phyloP scores from a whole-genome alignment of 345 rosid genomes.

The Boechera divaricarpa region DNA sequence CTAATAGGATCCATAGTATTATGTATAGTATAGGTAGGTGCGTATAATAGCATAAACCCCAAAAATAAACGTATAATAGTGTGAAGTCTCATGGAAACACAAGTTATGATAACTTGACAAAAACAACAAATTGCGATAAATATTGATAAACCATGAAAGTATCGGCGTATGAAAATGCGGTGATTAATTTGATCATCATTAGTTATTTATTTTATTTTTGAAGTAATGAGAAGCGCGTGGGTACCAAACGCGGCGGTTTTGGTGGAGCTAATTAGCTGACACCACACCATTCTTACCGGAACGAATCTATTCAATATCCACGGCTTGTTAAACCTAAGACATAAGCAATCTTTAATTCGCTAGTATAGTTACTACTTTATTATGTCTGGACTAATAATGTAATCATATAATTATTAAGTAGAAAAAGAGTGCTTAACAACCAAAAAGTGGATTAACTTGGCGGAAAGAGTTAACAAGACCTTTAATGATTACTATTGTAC shows the following conservation, averaged over 20 bases:
- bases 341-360: neutral
- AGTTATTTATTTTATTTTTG: neutral
- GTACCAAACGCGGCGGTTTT: neutral
- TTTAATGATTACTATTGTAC: slow-evolving; percentile 32
- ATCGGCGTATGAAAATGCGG: slow-evolving; percentile 26
- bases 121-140: neutral
- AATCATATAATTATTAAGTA: neutral
- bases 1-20: too few relatives aligned
- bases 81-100: slow-evolving; percentile 11
- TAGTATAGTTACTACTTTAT: neutral
- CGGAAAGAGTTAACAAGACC: slow-evolving; percentile 15
- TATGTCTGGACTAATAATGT: neutral
- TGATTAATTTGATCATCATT: neutral
- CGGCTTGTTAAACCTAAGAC: slow-evolving; percentile 4
- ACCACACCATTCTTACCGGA: neutral
- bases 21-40: too few relatives aligned
- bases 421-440: slow-evolving; percentile 16
- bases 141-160: neutral
- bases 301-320: neutral
- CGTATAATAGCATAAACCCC: too few relatives aligned
- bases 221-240: neutral
- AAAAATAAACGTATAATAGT: too few relatives aligned
- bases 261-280: neutral
- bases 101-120: neutral
- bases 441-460: slow-evolving; percentile 25